Conservation (phyloP, 768 basidiomycete species). For the Lactifluus pinguis region DNA sequence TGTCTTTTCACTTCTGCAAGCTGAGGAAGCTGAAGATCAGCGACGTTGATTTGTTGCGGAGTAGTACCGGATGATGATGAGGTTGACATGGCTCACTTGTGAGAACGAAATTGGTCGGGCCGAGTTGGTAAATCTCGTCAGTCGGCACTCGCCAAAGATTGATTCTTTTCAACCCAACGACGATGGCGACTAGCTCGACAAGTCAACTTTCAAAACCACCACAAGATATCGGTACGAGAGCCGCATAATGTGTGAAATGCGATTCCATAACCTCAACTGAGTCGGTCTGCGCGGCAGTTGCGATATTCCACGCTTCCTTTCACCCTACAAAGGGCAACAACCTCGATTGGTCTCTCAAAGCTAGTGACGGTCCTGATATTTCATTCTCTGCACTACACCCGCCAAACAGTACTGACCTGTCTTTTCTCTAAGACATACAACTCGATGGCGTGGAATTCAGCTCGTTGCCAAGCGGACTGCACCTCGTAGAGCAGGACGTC, state of each 20-base stretch:
- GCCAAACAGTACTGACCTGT: background rate
- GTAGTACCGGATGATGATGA: conserved; percentile 1
- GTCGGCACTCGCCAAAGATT: too few relatives aligned
- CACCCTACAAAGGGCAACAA: conserved; percentile 76
- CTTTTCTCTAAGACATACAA: conserved; percentile 41
- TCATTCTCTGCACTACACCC: background rate
- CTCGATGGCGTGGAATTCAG: conserved; percentile 73
- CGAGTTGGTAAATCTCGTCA: background rate
- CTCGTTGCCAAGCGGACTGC: conserved; percentile 72
- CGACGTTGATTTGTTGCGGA: conserved; percentile 65
- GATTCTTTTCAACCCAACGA: background rate
- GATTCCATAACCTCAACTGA: background rate
- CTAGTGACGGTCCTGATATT: conserved; percentile 47
- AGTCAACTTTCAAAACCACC: background rate
- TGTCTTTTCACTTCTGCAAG: conserved; percentile 85
- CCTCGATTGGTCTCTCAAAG: conserved; percentile 71
- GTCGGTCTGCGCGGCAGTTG: conserved; percentile 36
- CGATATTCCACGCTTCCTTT: conserved; percentile 78
- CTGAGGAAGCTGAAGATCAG: conserved; percentile 79
- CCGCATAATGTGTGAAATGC: background rate
- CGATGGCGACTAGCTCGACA: conserved; percentile 3
- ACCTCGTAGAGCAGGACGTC: conserved; percentile 69
- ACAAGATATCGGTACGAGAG: conserved; percentile 7
- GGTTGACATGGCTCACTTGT: background rate
- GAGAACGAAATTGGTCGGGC: too few relatives aligned